phyloP scores from a whole-genome alignment of 805 yeast genomes.

The Clavispora asparagi region DNA sequence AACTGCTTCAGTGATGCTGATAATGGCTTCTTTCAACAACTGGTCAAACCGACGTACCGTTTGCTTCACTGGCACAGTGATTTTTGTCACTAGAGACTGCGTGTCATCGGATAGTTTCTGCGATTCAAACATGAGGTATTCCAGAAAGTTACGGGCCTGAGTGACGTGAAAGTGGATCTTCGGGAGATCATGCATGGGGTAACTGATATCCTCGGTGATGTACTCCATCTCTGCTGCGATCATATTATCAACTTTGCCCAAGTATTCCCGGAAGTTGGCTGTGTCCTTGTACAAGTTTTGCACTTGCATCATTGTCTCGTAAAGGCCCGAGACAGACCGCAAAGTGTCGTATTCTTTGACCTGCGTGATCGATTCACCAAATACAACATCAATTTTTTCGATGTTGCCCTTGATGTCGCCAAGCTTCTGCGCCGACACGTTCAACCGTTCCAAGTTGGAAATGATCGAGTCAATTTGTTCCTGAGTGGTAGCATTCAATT shows the following conservation, averaged over 20 bases:
- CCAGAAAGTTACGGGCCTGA: constrained; percentile 71
- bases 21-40: constrained; percentile 59
- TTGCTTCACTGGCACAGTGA: constrained; percentile 42
- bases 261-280: constrained; percentile 45
- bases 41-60: constrained; percentile 58
- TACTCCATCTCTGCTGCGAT: constrained; percentile 42
- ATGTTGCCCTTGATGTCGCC: constrained; percentile 35
- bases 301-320: constrained; percentile 69
- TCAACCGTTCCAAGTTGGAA: constrained; percentile 47
- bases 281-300: constrained; percentile 61
- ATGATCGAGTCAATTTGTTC: constrained; percentile 55
- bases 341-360: constrained; percentile 67
- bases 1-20: constrained; percentile 65
- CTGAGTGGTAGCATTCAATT: constrained; percentile 65
- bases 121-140: constrained; percentile 60
- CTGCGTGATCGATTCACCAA: constrained; percentile 52
- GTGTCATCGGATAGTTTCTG: constrained; percentile 52
- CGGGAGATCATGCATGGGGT: constrained; percentile 51
- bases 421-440: constrained; percentile 34
- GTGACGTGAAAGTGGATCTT: constrained; percentile 66
- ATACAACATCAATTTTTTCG: constrained; percentile 43
- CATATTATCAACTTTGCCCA: constrained; percentile 46
- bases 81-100: constrained; percentile 55
- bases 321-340: constrained; percentile 58
- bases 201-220: constrained; percentile 25